phyloP scores from a whole-genome alignment of 2,329 filamentous ascomycete species.

The Penicillium sp. region DNA sequence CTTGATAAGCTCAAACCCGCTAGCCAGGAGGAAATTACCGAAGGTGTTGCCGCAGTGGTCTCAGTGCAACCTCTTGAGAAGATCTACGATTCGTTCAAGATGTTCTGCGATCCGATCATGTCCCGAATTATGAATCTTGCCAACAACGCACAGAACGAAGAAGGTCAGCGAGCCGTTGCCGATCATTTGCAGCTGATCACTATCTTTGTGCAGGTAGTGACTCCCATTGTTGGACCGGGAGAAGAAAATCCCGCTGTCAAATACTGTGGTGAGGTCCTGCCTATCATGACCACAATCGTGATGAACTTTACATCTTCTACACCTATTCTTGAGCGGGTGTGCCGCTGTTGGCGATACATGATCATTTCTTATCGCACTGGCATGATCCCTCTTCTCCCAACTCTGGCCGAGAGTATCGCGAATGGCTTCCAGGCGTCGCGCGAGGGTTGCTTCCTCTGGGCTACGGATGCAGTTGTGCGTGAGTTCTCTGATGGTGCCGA shows the following conservation, averaged over 20 bases:
- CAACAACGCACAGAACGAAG: constrained; percentile 77
- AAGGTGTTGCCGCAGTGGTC: constrained; percentile 89
- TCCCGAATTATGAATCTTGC: constrained; percentile 82
- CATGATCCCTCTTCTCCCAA: constrained; percentile 78
- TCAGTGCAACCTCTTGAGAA: constrained; percentile 78
- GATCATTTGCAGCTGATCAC: constrained; percentile 92
- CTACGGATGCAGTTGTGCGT: constrained; percentile 87
- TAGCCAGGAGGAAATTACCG: constrained; percentile 94
- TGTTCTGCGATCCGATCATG: constrained; percentile 90
- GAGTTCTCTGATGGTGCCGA: constrained; percentile 93
- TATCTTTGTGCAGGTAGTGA: constrained; percentile 76
- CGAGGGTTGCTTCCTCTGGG: constrained; percentile 98
- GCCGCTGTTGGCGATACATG: constrained; percentile 95
- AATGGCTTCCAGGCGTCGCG: constrained; percentile 79
- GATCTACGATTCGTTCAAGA: constrained; percentile 80
- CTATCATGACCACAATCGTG: constrained; percentile 78
- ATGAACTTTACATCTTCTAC: constrained; percentile 82
- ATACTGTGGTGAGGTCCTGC: constrained; percentile 94
- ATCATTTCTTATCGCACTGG: constrained; percentile 90
- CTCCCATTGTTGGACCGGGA: constrained; percentile 69
- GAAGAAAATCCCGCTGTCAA: constrained; percentile 87
- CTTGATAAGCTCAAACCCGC: constrained; percentile 78
- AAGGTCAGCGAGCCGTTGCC: constrained; percentile 82
- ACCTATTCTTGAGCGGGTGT: constrained; percentile 90
- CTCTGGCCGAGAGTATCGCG: constrained; percentile 84